Percentiles rank a stretch among this genome's conserved stretches.
Conservation (phyloP, 2,329 filamentous ascomycete species). For the Aspergillus glaucus region DNA sequence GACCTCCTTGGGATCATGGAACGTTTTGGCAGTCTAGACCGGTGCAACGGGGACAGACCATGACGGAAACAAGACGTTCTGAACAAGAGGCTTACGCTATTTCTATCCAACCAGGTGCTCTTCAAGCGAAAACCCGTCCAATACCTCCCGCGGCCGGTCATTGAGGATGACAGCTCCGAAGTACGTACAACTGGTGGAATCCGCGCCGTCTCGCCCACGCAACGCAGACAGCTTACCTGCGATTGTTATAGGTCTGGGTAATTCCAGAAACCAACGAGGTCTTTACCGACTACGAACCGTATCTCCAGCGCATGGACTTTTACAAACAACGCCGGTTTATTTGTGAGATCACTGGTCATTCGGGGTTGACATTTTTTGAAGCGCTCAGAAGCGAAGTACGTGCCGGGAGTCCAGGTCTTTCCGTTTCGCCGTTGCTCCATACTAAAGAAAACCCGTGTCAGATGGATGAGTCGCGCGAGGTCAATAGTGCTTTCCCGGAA, state of each 20-base stretch:
- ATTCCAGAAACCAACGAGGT: conserved; percentile 86
- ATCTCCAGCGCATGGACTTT: conserved; percentile 80
- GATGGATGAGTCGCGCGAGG: conserved; percentile 75
- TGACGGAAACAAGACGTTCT: neutral
- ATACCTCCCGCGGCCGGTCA: conserved; percentile 63
- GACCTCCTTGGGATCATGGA: neutral
- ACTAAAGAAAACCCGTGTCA: conserved; percentile 26
- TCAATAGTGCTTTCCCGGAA: conserved; percentile 88
- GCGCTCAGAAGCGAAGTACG: conserved; percentile 84
- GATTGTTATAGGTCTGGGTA: conserved; percentile 67
- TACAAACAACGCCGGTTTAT: conserved; percentile 92
- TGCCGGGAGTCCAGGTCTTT: conserved; percentile 12
- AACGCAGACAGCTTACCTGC: conserved; percentile 6
- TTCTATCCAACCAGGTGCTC: conserved; percentile 59
- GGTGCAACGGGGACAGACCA: neutral
- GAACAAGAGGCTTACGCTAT: conserved; percentile 13
- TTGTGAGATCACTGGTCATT: conserved; percentile 92
- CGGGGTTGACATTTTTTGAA: conserved; percentile 84
- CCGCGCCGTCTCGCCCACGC: conserved; percentile 8
- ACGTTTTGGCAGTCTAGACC: neutral
- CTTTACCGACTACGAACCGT: conserved; percentile 82
- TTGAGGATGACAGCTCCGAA: conserved; percentile 77
- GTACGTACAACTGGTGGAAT: conserved; percentile 44
- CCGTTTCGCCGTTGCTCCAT: conserved; percentile 1
- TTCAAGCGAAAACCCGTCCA: conserved; percentile 95